Base-by-base conservation (phyloP, 306 rosid species). In the Purshia tridentata region DNA sequence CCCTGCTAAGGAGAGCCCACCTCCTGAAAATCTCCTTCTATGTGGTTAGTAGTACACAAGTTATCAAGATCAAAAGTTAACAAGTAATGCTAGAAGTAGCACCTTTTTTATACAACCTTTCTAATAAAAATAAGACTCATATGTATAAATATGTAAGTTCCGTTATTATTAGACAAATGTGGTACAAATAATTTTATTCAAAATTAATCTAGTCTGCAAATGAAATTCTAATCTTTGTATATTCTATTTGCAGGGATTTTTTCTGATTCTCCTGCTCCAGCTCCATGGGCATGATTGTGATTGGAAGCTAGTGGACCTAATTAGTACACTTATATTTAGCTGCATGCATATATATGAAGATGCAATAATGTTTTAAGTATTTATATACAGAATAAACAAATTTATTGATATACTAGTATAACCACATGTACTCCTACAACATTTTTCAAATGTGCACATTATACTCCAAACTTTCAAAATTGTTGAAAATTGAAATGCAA, bases 1-100 rank as follows among this genome's bases (percentile, higher is more conserved):
- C 78, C 91, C 86, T 19, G 77, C 89, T 39, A 93, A 88, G 84
- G 97, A 86, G 72, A 77, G 60, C 22, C 90, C 87, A 5, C 92
- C 91, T 0, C 97, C 89, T 2, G 2, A 69, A 0, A 91, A 93
- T 60, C 84, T 88, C 47, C 86, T 93, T 46, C 72, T 74, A 29
- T 91, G 94, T 78, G 97, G 96, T 93, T 55, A 67, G 85, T 50
- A n/a, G n/a, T n/a, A n/a, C n/a, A n/a, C 4, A 0, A 37, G 12
- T 53, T 20, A 19, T 41, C 7, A 19, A 41, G 52, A 6, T 0
- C 41, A 37, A 6, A 29, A 29, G 35, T 1, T 29, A 1, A 29
- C 2, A 3, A 29, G 35, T 1, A 29, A 29, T 29, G 35, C 35
- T 29, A 29, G 35, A 29, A 1, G 0, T 29, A 29, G 35, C 35